Conservation (phyloP, 257 asterid species). For the Plantago elongata region DNA sequence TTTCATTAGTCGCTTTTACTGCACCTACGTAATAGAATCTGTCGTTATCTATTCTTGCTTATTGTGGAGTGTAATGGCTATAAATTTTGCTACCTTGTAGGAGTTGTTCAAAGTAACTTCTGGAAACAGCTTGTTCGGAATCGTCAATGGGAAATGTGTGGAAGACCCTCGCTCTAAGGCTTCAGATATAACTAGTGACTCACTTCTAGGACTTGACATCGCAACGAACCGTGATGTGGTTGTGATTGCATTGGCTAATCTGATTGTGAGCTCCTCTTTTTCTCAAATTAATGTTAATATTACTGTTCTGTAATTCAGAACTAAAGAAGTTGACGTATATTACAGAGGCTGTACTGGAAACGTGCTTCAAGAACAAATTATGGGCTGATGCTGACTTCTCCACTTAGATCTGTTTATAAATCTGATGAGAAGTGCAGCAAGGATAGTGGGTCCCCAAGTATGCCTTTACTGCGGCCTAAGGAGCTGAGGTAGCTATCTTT, state of each 20-base stretch:
- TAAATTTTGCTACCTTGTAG: slow-evolving; percentile 29
- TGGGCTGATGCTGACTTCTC: slow-evolving; percentile 90
- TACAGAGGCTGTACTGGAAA: slow-evolving; percentile 98
- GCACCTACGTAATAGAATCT: not conserved
- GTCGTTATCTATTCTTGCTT: not conserved
- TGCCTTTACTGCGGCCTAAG: slow-evolving; percentile 79
- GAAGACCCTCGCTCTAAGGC: slow-evolving; percentile 89
- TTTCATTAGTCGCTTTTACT: not conserved
- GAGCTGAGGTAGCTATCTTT: slow-evolving; percentile 66
- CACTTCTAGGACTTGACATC: slow-evolving; percentile 78
- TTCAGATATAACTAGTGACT: slow-evolving; percentile 74
- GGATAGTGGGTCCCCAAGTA: slow-evolving; percentile 33
- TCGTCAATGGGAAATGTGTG: slow-evolving; percentile 85
- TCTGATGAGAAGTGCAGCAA: slow-evolving; percentile 42
- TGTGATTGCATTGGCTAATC: slow-evolving; percentile 91
- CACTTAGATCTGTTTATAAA: slow-evolving; percentile 62
- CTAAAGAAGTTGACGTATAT: slow-evolving; percentile 14
- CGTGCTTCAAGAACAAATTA: slow-evolving; percentile 74
- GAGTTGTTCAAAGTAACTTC: slow-evolving; percentile 82
- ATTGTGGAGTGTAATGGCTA: slow-evolving; percentile 13
- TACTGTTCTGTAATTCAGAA: slow-evolving; percentile 4
- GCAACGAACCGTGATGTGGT: slow-evolving; percentile 83
- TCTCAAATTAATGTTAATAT: not conserved
- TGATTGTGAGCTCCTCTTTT: slow-evolving; percentile 58
- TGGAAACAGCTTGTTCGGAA: slow-evolving; percentile 77